These are phyloP conservation scores for Dioscorea zingiberensis DNA, from an alignment of 106 monocot genomes.

Conservation along the genomic window DNA sequence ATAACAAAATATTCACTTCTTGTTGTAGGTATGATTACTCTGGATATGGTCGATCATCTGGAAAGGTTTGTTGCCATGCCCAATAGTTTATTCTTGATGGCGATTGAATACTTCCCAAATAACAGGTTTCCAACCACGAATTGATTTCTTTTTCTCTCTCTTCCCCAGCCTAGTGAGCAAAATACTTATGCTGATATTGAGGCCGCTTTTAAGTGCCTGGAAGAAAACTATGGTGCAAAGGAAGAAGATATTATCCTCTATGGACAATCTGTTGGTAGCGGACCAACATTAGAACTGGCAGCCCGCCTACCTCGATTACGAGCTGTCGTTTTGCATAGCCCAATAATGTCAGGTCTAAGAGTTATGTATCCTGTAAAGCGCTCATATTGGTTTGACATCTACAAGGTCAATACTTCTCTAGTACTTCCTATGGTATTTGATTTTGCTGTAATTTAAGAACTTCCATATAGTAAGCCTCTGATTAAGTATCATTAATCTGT, in stretches of 20 bases:
- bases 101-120: neutral
- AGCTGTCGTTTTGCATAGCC: constrained; percentile 42
- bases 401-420: constrained; percentile 29
- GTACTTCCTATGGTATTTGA: neutral
- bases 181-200: constrained; percentile 51
- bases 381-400: constrained; percentile 50
- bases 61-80: constrained; percentile 26
- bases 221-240: constrained; percentile 27
- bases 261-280: constrained; percentile 52
- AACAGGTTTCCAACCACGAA: neutral
- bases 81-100: neutral
- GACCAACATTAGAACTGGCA: constrained; percentile 42
- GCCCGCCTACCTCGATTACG: constrained; percentile 26
- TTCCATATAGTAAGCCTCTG: neutral
- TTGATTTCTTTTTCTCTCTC: neutral
- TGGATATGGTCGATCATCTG: constrained; percentile 46
- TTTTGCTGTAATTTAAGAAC: neutral
- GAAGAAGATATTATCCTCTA: constrained; percentile 47
- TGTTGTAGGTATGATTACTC: constrained; percentile 44
- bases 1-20: neutral
- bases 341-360: constrained; percentile 44
- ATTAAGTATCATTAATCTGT: neutral
- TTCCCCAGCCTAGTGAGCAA: constrained; percentile 35
- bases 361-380: constrained; percentile 56
- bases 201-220: constrained; percentile 37